These are phyloP conservation scores for Patellifolia procumbens DNA, from an alignment of 179 eudicot genomes.

Conservation along the genomic window DNA sequence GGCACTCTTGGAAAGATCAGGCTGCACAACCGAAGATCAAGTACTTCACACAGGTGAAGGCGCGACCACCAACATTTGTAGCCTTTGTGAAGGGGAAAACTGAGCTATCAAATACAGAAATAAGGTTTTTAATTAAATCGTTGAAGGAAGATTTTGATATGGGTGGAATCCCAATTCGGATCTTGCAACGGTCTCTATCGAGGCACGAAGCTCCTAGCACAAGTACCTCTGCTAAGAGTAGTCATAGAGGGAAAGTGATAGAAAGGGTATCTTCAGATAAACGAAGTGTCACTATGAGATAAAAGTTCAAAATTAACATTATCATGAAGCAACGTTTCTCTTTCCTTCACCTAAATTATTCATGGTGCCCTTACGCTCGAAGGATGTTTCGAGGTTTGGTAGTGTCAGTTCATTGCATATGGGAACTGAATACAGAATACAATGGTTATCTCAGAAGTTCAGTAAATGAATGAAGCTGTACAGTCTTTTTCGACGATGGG, in stretches of 20 bases:
- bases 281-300: constrained; percentile 13
- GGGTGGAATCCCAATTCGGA: constrained; percentile 90
- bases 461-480: background rate
- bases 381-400: background rate
- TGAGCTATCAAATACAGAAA: constrained; percentile 66
- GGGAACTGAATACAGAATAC: background rate
- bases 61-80: constrained; percentile 95
- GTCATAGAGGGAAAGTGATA: constrained; percentile 29
- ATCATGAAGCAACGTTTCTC: background rate
- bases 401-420: background rate
- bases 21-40: constrained; percentile 81
- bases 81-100: constrained; percentile 82
- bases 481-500: too few relatives aligned
- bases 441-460: background rate
- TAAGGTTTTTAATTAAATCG: constrained; percentile 78
- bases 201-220: constrained; percentile 37
- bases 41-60: constrained; percentile 96
- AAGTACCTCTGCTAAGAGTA: constrained; percentile 28
- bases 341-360: background rate
- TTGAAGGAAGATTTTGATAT: constrained; percentile 90
- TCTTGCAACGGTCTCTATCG: constrained; percentile 59
- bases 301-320: background rate
- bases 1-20: constrained; percentile 97
- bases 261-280: constrained; percentile 39
- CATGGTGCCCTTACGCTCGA: background rate